Evolutionary conservation across 1,284 basidiomycete species (phyloP).

Genomic region (Golubevia sp.): DNA sequence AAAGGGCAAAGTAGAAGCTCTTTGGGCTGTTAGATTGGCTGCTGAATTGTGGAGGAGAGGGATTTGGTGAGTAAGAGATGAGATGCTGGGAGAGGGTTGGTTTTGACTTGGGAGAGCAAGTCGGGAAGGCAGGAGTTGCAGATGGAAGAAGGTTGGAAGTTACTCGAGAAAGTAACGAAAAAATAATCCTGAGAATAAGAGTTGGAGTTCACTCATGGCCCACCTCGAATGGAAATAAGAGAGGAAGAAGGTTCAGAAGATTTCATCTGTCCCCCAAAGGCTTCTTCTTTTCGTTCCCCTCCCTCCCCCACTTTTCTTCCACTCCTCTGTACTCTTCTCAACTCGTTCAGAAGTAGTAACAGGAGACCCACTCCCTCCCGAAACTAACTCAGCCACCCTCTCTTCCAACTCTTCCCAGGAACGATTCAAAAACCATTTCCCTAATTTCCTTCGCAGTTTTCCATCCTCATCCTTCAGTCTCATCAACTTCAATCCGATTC

Average conservation of each 20-base stretch:
- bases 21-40: constrained; percentile 95
- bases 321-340: neutral
- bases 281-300: neutral
- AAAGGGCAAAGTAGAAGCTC: constrained; percentile 71
- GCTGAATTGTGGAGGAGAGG: constrained; percentile 94
- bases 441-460: constrained; percentile 90
- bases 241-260: no score
- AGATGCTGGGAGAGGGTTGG: neutral
- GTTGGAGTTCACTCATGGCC: no score
- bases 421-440: constrained; percentile 88
- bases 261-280: neutral
- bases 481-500: constrained; percentile 94
- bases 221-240: no score
- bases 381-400: no score
- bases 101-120: no score
- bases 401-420: constrained; percentile 67
- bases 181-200: no score
- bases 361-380: no score
- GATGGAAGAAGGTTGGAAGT: no score
- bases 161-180: no score
- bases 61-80: constrained; percentile 71
- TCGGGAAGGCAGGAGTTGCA: no score
- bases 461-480: constrained; percentile 92
- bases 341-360: neutral
- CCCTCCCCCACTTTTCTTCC: neutral